Base-by-base conservation (phyloP, 1,284 basidiomycete species). In the Tylopilus microsporus region DNA sequence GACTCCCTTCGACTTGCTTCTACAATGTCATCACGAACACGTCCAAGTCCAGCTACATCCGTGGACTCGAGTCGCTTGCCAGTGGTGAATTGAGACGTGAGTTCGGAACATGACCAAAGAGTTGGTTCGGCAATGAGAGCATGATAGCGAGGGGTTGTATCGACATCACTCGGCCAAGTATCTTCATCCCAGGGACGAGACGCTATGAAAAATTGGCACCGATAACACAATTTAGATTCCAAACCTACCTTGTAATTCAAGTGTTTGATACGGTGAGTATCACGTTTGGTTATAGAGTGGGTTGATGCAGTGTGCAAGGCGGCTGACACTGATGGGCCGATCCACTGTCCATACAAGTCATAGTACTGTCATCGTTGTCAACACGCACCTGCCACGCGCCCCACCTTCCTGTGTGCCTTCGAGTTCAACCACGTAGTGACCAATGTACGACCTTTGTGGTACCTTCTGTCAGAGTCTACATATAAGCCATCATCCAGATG, bases 41-140 rank as follows among this genome's bases (percentile, higher is more conserved):
- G 82, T 5, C 78, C 79, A 55, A 89, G 72, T 45, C 82, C 79
- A 59, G 80, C 73, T 43, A 76, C 68, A 59, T 85, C 82, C 65
- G 83, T 79, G 41, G 77, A 77, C 65, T 89, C 89, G 34, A 92
- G 79, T 18, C 83, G 78, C 30, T 78, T 67, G 4, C n/a, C n/a
- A n/a, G n/a, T n/a, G n/a, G 95, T 98, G 61, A 96, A 82, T 65
- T 91, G 86, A 16, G 82, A 76, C n/a, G 94, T 94, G 61, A 99
- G 84, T 73, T 94, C 12, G 97, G 96, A 32, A 99, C 82, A 74
- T 99, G 95, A 5, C 86, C 97, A 63, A 94, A 84, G 47, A 99
- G 84, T 76, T 99, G 96, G 71, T 95, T 92, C 25, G 97, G 96
- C 25, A 99, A 80, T 9, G 95, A 98, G 30, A 99, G 79, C 58